phyloP scores from a whole-genome alignment of 352 stramenopile species.

The Pythium diclinum region DNA sequence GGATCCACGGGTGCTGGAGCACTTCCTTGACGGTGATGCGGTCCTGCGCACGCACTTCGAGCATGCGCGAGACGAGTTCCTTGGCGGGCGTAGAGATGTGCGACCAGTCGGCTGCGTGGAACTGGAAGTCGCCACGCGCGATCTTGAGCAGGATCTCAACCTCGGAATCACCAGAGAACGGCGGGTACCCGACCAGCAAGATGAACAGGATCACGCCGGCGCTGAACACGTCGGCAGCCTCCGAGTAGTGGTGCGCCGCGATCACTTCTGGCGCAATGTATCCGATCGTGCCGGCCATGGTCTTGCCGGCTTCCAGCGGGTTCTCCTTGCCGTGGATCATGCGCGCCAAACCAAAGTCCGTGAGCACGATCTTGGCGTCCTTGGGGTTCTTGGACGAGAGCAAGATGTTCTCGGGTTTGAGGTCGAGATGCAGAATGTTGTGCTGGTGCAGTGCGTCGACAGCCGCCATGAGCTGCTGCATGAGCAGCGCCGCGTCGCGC shows the following conservation, averaged over 20 bases:
- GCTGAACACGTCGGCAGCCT: constrained; percentile 73
- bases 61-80: constrained; percentile 69
- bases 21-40: constrained; percentile 69
- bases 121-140: constrained; percentile 66
- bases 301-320: constrained; percentile 52
- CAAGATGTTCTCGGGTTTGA: constrained; percentile 84
- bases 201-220: constrained; percentile 83
- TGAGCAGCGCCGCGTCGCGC: constrained; percentile 55
- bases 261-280: constrained; percentile 82
- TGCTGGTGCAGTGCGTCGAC: constrained; percentile 63
- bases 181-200: constrained; percentile 70
- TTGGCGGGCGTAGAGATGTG: constrained; percentile 56
- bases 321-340: constrained; percentile 76
- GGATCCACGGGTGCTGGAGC: constrained; percentile 64
- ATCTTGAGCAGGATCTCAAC: constrained; percentile 81
- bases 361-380: constrained; percentile 68
- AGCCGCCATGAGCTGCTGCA: constrained; percentile 62
- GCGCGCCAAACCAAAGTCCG: constrained; percentile 69
- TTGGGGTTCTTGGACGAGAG: constrained; percentile 42
- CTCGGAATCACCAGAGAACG: constrained; percentile 69
- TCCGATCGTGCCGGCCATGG: constrained; percentile 71
- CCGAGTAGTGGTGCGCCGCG: constrained; percentile 58
- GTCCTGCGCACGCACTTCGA: constrained; percentile 66
- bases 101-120: constrained; percentile 58
- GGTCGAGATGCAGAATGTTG: constrained; percentile 78